A percentile compares a stretch with the other conserved stretches of the same genome.
Conservation (phyloP, 805 yeast genomes). For the Nakazawaea siamensis region DNA sequence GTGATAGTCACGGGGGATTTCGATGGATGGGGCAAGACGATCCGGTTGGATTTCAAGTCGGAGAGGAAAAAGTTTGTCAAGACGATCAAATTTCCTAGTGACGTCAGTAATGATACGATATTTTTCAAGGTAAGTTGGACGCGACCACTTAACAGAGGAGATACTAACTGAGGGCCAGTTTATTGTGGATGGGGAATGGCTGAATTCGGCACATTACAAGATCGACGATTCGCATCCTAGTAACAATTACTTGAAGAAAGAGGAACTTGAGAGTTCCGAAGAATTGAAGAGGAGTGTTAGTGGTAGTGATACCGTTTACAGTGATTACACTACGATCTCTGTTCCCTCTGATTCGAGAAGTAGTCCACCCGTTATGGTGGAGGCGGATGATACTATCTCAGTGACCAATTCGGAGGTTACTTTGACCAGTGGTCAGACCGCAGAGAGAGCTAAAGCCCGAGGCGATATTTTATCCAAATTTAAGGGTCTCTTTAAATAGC, state of each 20-base stretch:
- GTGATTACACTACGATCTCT: constrained; percentile 10
- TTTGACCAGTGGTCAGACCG: constrained; percentile 3
- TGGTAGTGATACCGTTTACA: constrained; percentile 6
- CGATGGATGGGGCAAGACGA: constrained; percentile 57
- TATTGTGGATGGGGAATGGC: constrained; percentile 68
- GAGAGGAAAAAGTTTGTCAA: constrained; percentile 26
- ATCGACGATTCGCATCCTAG: constrained; percentile 6
- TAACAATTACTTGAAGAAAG: constrained; percentile 3
- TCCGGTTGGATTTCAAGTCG: constrained; percentile 49
- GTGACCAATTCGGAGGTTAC: constrained; percentile 10
- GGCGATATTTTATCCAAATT: not conserved
- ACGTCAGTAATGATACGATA: constrained; percentile 24
- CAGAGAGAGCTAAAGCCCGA: too few species aligned
- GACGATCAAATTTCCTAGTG: constrained; percentile 11
- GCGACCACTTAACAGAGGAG: not conserved
- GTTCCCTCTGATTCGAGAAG: constrained; percentile 1
- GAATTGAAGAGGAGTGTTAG: constrained; percentile 2
- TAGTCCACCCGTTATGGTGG: constrained; percentile 6
- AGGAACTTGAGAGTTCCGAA: constrained; percentile 1
- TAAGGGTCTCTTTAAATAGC: not conserved
- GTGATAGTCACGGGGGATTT: constrained; percentile 67
- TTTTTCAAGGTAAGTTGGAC: constrained; percentile 27
- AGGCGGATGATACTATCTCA: constrained; percentile 4
- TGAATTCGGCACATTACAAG: constrained; percentile 19
- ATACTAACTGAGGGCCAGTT: constrained; percentile 26